These are phyloP conservation scores for Microthlaspi erraticum DNA, from an alignment of 345 rosid genomes.

Conservation along the genomic window DNA sequence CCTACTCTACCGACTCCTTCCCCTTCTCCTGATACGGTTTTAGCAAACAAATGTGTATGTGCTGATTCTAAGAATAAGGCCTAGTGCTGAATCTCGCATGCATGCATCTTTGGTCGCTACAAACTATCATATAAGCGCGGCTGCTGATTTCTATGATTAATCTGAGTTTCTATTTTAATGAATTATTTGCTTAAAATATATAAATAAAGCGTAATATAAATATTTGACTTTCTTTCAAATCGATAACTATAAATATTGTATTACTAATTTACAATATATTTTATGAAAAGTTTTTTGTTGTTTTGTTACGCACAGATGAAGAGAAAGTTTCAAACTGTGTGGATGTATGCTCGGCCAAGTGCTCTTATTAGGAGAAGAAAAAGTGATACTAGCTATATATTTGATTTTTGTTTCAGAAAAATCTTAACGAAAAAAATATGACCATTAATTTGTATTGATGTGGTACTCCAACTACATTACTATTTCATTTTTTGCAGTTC, in stretches of 20 bases:
- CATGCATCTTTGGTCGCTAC: too few relatives aligned
- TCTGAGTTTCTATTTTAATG: too few relatives aligned
- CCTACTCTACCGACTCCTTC: conserved; percentile 20
- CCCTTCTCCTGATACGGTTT: neutral
- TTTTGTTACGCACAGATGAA: conserved; percentile 23
- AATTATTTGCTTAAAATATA: too few relatives aligned
- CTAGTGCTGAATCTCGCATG: neutral
- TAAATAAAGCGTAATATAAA: too few relatives aligned
- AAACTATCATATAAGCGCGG: too few relatives aligned
- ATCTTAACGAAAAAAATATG: neutral
- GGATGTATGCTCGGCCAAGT: conserved; percentile 28
- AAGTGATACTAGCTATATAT: neutral
- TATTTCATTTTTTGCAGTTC: neutral
- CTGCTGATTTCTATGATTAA: too few relatives aligned
- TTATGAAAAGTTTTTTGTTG: neutral
- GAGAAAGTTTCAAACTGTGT: conserved; percentile 32
- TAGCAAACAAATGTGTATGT: conserved; percentile 9
- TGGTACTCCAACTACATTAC: neutral
- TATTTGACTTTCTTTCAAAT: neutral
- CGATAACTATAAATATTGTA: neutral
- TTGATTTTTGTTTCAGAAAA: neutral
- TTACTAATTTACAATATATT: neutral
- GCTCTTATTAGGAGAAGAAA: neutral
- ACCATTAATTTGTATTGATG: conserved; percentile 1
- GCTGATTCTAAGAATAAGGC: neutral